phyloP scores from a whole-genome alignment of 2,329 filamentous ascomycete genomes.

The Dendryphion nanum region DNA sequence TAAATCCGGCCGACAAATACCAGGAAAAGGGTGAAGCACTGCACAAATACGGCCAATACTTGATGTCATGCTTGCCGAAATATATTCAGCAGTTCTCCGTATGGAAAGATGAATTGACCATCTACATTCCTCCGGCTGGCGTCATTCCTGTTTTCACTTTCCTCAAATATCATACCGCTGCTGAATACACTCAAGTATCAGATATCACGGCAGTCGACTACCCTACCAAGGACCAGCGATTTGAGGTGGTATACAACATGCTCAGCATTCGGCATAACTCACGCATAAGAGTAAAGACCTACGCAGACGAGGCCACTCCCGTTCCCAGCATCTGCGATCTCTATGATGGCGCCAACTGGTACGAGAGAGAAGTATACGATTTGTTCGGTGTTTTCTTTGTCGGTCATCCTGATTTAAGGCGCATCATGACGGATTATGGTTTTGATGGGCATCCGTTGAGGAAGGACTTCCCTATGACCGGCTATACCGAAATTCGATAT shows the following conservation, averaged over 20 bases:
- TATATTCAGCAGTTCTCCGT: constrained; percentile 99
- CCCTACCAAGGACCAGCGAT: constrained; percentile 90
- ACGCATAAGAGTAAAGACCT: constrained; percentile 96
- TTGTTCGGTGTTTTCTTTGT: constrained; percentile 96
- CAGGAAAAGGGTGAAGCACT: constrained; percentile 80
- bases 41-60: constrained; percentile 93
- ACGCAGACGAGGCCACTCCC: constrained; percentile 91
- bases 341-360: constrained; percentile 97
- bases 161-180: constrained; percentile 95
- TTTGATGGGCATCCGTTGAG: constrained; percentile 96
- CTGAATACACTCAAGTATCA: constrained; percentile 91
- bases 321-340: constrained; percentile 84
- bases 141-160: constrained; percentile 91
- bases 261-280: constrained; percentile 95
- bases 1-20: constrained; percentile 94
- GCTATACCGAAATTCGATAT: constrained; percentile 96
- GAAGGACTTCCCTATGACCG: constrained; percentile 97
- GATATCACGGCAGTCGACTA: constrained; percentile 95
- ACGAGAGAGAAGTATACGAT: constrained; percentile 97
- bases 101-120: constrained; percentile 97
- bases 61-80: constrained; percentile 95
- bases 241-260: constrained; percentile 97
- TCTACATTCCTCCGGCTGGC: constrained; percentile 85
- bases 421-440: constrained; percentile 99
- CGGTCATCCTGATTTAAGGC: constrained; percentile 88